A percentile compares a stretch with the other conserved stretches of the same genome.
Conservation (phyloP, 2,329 filamentous ascomycete species). For the Diaporthe destruens region DNA sequence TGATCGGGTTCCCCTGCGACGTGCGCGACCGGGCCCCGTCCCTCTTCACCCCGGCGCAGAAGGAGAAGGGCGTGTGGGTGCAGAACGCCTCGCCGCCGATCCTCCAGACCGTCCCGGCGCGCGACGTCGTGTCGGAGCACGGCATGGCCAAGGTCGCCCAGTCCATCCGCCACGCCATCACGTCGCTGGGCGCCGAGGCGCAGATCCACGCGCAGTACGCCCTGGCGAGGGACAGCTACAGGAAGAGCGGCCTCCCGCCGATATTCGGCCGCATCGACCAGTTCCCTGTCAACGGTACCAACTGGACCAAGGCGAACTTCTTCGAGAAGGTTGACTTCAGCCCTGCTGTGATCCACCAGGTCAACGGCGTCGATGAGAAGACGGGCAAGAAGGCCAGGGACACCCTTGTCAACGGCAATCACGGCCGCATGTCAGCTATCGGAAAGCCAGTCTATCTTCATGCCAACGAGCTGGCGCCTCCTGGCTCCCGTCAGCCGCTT, state of each 20-base stretch:
- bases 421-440: neutral
- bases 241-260: constrained; percentile 44
- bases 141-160: constrained; percentile 44
- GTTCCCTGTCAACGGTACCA: constrained; percentile 48
- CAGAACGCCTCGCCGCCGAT: constrained; percentile 12
- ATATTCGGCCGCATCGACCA: constrained; percentile 50
- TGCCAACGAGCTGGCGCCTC: neutral
- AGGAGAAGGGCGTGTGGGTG: neutral
- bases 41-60: neutral
- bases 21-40: constrained; percentile 18
- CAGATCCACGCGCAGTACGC: constrained; percentile 54
- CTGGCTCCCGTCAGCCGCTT: neutral
- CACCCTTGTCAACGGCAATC: neutral
- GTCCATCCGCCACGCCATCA: constrained; percentile 48
- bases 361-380: neutral
- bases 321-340: constrained; percentile 48
- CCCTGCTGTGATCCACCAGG: constrained; percentile 41
- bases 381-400: neutral
- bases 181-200: constrained; percentile 48
- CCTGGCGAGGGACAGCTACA: constrained; percentile 44
- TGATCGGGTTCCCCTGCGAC: constrained; percentile 22
- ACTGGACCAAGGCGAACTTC: constrained; percentile 50
- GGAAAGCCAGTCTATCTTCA: constrained; percentile 12
- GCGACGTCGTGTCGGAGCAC: constrained; percentile 12
- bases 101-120: neutral